phyloP scores from a whole-genome alignment of 2,329 filamentous ascomycete species.

The Macrophomina tecta region DNA sequence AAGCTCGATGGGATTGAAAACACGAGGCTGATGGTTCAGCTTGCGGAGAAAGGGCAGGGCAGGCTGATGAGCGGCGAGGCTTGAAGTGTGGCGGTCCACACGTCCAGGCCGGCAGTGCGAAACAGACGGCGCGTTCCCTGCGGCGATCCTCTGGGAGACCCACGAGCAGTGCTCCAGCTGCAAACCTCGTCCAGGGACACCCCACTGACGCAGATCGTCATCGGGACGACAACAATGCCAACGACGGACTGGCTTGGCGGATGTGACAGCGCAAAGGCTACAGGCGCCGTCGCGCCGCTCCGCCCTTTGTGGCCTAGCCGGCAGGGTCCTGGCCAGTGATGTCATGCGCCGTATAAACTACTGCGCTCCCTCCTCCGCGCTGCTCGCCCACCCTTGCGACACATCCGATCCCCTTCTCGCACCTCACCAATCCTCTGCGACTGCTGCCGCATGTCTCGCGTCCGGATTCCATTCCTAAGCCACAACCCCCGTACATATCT shows the following conservation, averaged over 20 bases:
- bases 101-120: neutral
- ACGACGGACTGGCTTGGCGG: conserved; percentile 15
- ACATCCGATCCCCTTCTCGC: conserved; percentile 1
- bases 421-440: conserved; percentile 5
- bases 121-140: conserved; percentile 14
- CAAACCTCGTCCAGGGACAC: neutral
- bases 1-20: too few relatives aligned
- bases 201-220: conserved; percentile 17
- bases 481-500: neutral
- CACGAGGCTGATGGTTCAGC: neutral
- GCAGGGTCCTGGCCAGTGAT: conserved; percentile 37
- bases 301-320: neutral
- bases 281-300: conserved; percentile 5
- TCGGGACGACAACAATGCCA: neutral
- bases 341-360: conserved; percentile 34
- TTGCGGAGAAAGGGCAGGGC: too few relatives aligned
- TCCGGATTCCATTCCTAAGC: neutral
- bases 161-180: neutral
- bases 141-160: neutral
- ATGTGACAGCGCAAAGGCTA: neutral
- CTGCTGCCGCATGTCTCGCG: neutral
- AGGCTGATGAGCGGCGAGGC: neutral
- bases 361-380: neutral
- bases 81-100: neutral
- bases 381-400: conserved; percentile 13